phyloP scores from a whole-genome alignment of 192 early-diverging fungal genomes.

The Coemansia sp. region DNA sequence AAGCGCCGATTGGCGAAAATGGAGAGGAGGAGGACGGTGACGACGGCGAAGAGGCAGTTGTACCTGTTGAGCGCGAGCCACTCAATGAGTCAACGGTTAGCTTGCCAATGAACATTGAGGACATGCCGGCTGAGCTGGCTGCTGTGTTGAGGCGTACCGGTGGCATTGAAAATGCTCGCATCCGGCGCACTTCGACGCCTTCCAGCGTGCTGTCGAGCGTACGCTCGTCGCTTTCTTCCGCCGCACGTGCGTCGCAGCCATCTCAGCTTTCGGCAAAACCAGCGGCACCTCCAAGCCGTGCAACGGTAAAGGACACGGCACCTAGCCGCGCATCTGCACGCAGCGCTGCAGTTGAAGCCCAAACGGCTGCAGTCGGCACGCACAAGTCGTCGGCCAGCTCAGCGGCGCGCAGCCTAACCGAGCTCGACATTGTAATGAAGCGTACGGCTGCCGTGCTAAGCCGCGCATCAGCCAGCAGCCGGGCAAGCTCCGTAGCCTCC shows the following conservation, averaged over 20 bases:
- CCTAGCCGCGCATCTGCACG: slow-evolving; percentile 1
- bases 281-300: not conserved
- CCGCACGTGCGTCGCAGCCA: not conserved
- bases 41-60: slow-evolving; percentile 37
- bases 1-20: slow-evolving; percentile 26
- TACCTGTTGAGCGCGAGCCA: slow-evolving; percentile 19
- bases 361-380: too few species aligned
- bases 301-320: not conserved
- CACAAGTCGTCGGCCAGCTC: too few species aligned
- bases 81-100: slow-evolving; percentile 38
- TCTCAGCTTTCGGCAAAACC: not conserved
- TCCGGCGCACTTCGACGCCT: slow-evolving; percentile 32
- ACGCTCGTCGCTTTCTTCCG: not conserved
- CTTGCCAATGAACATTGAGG: slow-evolving; percentile 41
- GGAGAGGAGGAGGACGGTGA: slow-evolving; percentile 7
- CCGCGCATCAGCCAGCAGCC: slow-evolving; percentile 16
- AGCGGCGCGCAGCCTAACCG: slow-evolving; percentile 31
- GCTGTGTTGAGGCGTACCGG: slow-evolving; percentile 48
- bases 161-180: slow-evolving; percentile 23
- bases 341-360: not conserved
- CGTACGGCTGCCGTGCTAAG: slow-evolving; percentile 35
- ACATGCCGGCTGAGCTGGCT: slow-evolving; percentile 47
- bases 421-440: slow-evolving; percentile 52
- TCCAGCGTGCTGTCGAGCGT: slow-evolving; percentile 1
- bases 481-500: slow-evolving; percentile 7